Evolutionary conservation across 495 filamentous ascomycete genomes (phyloP).

Genomic region (Hamigera avellanea): DNA sequence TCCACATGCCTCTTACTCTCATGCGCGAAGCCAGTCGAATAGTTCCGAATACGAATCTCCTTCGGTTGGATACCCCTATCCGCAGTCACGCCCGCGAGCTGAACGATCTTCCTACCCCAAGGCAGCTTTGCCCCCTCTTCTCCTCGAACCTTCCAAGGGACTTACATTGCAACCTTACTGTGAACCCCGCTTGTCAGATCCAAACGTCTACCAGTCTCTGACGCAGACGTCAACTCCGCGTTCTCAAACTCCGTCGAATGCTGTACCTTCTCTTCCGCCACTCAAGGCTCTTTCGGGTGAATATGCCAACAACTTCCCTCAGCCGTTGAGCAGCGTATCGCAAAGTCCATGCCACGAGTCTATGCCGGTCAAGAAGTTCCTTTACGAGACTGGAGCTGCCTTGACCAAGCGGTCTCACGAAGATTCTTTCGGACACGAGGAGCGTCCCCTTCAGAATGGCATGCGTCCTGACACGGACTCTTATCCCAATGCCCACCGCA

Average conservation of each 20-base stretch:
- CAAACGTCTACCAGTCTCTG: constrained; percentile 15
- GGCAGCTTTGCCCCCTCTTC: constrained; percentile 18
- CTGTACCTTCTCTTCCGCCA: constrained; percentile 14
- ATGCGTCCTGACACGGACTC: constrained; percentile 35
- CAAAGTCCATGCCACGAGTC: constrained; percentile 18
- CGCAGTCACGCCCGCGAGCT: constrained; percentile 8
- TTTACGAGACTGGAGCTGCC: constrained; percentile 21
- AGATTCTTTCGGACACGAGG: constrained; percentile 30
- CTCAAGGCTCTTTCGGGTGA: constrained; percentile 15
- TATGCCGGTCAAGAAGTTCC: constrained; percentile 14
- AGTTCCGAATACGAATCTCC: constrained; percentile 24
- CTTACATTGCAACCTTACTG: constrained; percentile 12
- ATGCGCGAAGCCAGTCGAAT: constrained; percentile 25
- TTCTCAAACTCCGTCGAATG: constrained; percentile 14
- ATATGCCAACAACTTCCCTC: constrained; percentile 10
- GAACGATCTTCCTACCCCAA: constrained; percentile 19
- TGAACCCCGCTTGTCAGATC: constrained; percentile 18
- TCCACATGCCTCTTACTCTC: constrained; percentile 28
- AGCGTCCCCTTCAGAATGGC: constrained; percentile 37
- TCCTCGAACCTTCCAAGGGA: constrained; percentile 17
- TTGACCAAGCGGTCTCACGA: constrained; percentile 28
- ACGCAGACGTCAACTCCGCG: constrained; percentile 11
- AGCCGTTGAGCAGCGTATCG: constrained; percentile 13
- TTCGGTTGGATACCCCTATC: constrained; percentile 21
- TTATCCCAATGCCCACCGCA: constrained; percentile 14